Base-by-base conservation (phyloP, 208 protist genomes). In the Leishmania aethiopica region DNA sequence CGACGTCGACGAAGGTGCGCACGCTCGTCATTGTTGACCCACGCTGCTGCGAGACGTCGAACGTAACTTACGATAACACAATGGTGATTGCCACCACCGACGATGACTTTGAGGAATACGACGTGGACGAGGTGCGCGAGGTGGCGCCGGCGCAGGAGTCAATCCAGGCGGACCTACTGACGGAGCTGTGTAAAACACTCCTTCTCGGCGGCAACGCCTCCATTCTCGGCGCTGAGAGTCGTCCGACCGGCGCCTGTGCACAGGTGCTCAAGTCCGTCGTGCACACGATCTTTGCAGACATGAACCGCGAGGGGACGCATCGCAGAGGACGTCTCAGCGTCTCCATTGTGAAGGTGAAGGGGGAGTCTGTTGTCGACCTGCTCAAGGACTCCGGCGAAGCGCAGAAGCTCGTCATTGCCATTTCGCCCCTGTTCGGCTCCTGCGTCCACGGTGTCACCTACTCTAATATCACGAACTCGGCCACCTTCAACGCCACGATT, bases 361-460 rank as follows among this genome's bases (percentile, higher is more conserved):
- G 91, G 22, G 92, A 95, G 75, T 88, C 86, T 2, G 88, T 92
- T 13, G 84, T 90, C 19, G 93, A 96, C 81, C 76, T 95, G 15
- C 84, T 96, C 37, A 66, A 70, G 47, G 85, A 82, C 51, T 71
- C 49, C 19, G 86, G 81, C 40, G 82, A 84, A 64, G 79, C 90
- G 8, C 81, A 91, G 82, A 94, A 94, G 78, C 88, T 96, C 10
- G 89, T 95, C 37, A 91, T 95, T 74, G 91, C 91, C 75, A 92
- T 96, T 59, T 96, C 93, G 47, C 93, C 93, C 62, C 90, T 95
- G 60, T 96, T 94, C 79, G 93, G 93, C 22, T 91, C 91, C 28
- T 96, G 91, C 81, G 88, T 96, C 57, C 89, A 95, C 78, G 91
- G 91, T 69, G 91, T 92, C 35, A 88, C 64, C 40, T 90, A 90